Conservation (phyloP, 2,329 filamentous ascomycete genomes). For the Penicillium digitatum region DNA sequence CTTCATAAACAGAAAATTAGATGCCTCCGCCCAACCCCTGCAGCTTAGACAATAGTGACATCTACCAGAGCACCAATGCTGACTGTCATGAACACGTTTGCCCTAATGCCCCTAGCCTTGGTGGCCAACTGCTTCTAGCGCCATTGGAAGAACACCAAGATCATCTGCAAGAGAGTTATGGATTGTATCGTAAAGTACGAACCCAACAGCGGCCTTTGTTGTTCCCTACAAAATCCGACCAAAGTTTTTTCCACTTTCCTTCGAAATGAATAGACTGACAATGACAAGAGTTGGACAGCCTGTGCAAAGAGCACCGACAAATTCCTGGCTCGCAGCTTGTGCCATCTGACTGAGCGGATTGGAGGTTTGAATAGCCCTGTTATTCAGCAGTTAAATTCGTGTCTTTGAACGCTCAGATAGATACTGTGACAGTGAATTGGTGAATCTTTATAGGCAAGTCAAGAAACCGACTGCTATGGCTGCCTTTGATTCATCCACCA, state of each 20-base stretch:
- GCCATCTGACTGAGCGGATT: conserved; percentile 44
- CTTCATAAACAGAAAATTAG: conserved; percentile 61
- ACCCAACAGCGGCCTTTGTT: not conserved
- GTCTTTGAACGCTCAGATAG: conserved; percentile 64
- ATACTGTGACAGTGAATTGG: conserved; percentile 42
- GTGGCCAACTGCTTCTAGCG: no score
- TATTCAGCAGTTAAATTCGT: conserved; percentile 15
- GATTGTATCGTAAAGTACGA: not conserved
- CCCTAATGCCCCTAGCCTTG: conserved; percentile 41
- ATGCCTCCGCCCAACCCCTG: conserved; percentile 59
- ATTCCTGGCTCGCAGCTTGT: conserved; percentile 55
- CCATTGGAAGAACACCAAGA: no score
- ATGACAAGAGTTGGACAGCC: conserved; percentile 59
- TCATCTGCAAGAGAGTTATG: not conserved
- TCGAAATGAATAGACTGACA: conserved; percentile 2
- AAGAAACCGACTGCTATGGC: conserved; percentile 42
- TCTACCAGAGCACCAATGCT: conserved; percentile 60
- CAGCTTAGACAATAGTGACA: conserved; percentile 45
- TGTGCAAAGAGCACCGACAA: conserved; percentile 57
- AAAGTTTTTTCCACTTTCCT: not conserved
- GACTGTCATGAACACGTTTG: conserved; percentile 56
- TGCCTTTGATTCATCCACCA: conserved; percentile 54
- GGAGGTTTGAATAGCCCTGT: conserved; percentile 1
- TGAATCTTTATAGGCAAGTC: no score
- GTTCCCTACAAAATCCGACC: not conserved